Conservation (phyloP, 1,139 yeast genomes). For the Lodderomyces metapsilosis region DNA sequence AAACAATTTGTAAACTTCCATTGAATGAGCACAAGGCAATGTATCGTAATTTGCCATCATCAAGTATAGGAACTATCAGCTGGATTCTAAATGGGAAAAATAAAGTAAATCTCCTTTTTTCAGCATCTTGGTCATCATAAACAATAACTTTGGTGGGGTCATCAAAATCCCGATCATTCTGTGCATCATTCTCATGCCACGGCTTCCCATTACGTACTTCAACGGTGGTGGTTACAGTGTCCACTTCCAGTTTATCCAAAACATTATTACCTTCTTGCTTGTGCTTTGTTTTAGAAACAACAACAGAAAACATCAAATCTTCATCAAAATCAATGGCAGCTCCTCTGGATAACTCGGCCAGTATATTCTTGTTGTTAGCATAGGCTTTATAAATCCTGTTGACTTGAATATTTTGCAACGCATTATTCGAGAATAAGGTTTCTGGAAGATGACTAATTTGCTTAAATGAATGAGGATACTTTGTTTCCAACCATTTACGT, state of each 20-base stretch:
- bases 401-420: conserved; percentile 33
- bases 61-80: conserved; percentile 36
- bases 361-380: conserved; percentile 18
- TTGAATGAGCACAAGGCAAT: conserved; percentile 70
- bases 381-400: conserved; percentile 22
- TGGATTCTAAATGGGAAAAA: conserved; percentile 45
- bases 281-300: conserved; percentile 30
- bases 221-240: conserved; percentile 21
- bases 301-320: conserved; percentile 38
- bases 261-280: conserved; percentile 12
- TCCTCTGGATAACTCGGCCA: conserved; percentile 24
- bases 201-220: conserved; percentile 47
- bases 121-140: conserved; percentile 16
- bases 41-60: conserved; percentile 26
- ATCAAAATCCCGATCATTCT: conserved; percentile 39
- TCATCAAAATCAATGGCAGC: conserved; percentile 38
- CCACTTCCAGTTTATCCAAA: conserved; percentile 5
- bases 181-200: conserved; percentile 37
- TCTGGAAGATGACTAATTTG: conserved; percentile 37
- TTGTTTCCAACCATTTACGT: conserved; percentile 30
- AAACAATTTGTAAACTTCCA: conserved; percentile 67
- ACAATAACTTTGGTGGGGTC: conserved; percentile 46
- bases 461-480: conserved; percentile 41
- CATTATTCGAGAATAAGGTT: conserved; percentile 33
- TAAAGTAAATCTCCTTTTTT: conserved; percentile 25